These are phyloP conservation scores for Sporodiniella umbellata DNA, from an alignment of 371 early-diverging fungal genomes.

Conservation along the genomic window DNA sequence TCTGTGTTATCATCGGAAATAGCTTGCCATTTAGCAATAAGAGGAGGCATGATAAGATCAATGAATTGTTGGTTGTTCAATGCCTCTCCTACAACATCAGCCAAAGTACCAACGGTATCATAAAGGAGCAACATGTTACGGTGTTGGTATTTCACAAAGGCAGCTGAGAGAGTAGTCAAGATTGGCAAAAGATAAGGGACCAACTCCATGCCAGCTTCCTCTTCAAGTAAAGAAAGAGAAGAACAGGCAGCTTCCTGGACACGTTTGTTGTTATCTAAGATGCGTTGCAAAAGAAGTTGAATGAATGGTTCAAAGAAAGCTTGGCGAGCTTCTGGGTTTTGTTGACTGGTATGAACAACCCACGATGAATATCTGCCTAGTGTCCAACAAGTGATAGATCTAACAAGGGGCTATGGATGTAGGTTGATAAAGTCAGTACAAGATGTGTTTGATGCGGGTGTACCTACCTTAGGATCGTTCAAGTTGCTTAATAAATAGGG, in stretches of 20 bases:
- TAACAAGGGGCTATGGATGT: slow-evolving; percentile 77
- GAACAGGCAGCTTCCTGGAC: slow-evolving; percentile 95
- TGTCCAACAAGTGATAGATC: slow-evolving; percentile 98
- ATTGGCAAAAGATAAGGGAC: slow-evolving; percentile 83
- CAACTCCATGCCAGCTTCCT: slow-evolving; percentile 73
- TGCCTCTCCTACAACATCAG: slow-evolving; percentile 80
- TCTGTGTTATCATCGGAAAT: slow-evolving; percentile 78
- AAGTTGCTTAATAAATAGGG: slow-evolving; percentile 81
- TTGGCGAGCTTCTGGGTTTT: slow-evolving; percentile 59
- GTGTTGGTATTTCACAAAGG: slow-evolving; percentile 84
- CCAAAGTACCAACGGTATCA: slow-evolving; percentile 92
- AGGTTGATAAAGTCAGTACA: background rate
- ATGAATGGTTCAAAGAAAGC: slow-evolving; percentile 77
- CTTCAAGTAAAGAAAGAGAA: slow-evolving; percentile 89
- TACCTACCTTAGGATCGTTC: slow-evolving; percentile 69
- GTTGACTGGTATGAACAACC: slow-evolving; percentile 49
- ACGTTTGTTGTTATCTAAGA: slow-evolving; percentile 89
- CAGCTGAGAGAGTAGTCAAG: slow-evolving; percentile 68
- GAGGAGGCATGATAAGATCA: slow-evolving; percentile 77
- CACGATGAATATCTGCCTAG: slow-evolving; percentile 89
- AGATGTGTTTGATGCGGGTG: background rate
- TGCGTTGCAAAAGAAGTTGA: slow-evolving; percentile 68
- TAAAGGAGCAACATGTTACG: slow-evolving; percentile 89
- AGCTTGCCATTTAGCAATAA: slow-evolving; percentile 77
- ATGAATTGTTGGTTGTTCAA: slow-evolving; percentile 75